Evolutionary conservation across 1,284 basidiomycete species (phyloP).

Genomic region (Amylostereum areolatum): DNA sequence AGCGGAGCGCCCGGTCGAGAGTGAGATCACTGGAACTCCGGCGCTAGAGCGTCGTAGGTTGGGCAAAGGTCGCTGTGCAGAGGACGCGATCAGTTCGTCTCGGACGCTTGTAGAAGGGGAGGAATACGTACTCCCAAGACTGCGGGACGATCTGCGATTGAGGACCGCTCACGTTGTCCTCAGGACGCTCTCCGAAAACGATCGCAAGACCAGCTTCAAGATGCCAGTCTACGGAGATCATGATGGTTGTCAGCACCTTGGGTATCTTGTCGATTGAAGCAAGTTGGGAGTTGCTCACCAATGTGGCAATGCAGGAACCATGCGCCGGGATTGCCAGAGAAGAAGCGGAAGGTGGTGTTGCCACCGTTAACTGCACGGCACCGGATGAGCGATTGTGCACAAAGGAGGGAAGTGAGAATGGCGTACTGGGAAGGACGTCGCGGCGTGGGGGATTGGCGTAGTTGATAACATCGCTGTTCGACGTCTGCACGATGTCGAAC

Average conservation of each 20-base stretch:
- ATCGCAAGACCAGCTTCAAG: constrained; percentile 28
- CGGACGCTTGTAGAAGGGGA: no score
- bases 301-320: constrained; percentile 46
- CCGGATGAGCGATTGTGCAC: constrained; percentile 28
- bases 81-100: no score
- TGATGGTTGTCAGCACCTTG: not conserved
- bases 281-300: not conserved
- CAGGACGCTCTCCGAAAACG: not conserved
- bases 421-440: constrained; percentile 25
- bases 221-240: constrained; percentile 29
- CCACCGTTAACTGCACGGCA: constrained; percentile 16
- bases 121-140: constrained; percentile 32
- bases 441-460: constrained; percentile 24
- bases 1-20: no score
- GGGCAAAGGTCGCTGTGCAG: no score
- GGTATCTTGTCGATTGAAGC: not conserved
- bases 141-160: no score
- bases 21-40: no score
- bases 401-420: constrained; percentile 9
- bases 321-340: constrained; percentile 41
- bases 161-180: no score
- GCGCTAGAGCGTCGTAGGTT: no score
- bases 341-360: constrained; percentile 27
- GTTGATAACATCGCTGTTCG: constrained; percentile 22
- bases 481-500: constrained; percentile 24